Conservation (phyloP, 2,329 filamentous ascomycete species). For the Hortaea werneckii region DNA sequence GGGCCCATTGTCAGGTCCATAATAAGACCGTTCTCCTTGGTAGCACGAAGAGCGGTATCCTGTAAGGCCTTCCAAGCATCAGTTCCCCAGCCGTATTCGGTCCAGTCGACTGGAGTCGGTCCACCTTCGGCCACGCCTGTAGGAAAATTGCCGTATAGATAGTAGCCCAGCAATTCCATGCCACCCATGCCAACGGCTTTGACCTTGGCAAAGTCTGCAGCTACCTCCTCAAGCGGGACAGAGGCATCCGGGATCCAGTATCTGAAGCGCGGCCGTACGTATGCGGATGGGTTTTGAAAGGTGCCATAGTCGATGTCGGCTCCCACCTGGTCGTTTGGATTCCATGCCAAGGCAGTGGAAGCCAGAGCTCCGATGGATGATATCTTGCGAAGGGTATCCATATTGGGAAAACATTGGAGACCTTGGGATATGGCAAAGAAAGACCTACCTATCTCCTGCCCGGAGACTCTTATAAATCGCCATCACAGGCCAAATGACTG, state of each 20-base stretch:
- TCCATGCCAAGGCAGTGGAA: too few species aligned
- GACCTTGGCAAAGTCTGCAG: conserved; percentile 24
- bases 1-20: conserved; percentile 40
- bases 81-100: conserved; percentile 2
- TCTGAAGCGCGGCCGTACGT: conserved; percentile 20
- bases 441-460: too few species aligned
- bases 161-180: conserved; percentile 31
- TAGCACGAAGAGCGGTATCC: conserved; percentile 18
- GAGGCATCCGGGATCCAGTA: conserved; percentile 33
- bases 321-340: background rate
- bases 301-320: conserved; percentile 4
- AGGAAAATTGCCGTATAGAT: conserved; percentile 22
- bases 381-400: too few species aligned
- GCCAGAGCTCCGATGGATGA: too few species aligned
- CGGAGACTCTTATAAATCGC: too few species aligned
- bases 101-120: background rate
- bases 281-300: conserved; percentile 18
- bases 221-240: conserved; percentile 20
- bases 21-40: conserved; percentile 27
- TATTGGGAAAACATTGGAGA: too few species aligned
- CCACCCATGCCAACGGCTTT: conserved; percentile 28
- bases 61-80: background rate
- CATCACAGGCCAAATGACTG: too few species aligned
- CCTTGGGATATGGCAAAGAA: too few species aligned
- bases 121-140: background rate